These are phyloP conservation scores for Chlorella sp. DNA, from an alignment of 139 green algal genomes.

Conservation along the genomic window DNA sequence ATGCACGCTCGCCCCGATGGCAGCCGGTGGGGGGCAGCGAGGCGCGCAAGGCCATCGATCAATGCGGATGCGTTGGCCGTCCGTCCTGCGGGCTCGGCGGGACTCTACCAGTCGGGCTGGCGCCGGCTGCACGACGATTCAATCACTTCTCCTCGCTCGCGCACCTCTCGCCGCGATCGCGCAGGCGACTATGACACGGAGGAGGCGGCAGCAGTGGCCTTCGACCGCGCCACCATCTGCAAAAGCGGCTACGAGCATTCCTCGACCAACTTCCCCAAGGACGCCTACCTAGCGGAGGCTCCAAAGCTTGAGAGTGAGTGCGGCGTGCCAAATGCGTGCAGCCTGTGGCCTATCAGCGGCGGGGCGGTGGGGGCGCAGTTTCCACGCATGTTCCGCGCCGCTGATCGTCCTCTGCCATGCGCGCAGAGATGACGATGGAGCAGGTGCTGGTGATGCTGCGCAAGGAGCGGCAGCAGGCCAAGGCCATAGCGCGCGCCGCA, in stretches of 20 bases:
- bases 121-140: not conserved
- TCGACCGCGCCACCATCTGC: not conserved
- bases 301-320: not conserved
- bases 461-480: not conserved
- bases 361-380: not conserved
- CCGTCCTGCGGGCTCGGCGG: too few relatives aligned
- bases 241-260: not conserved
- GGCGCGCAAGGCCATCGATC: not conserved
- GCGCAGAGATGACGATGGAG: constrained; percentile 6
- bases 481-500: not conserved
- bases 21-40: not conserved
- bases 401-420: not conserved
- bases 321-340: not conserved
- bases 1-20: not conserved
- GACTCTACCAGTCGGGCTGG: too few relatives aligned
- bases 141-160: not conserved
- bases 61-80: not conserved
- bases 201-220: constrained; percentile 3
- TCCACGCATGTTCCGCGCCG: too few relatives aligned
- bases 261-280: constrained; percentile 1
- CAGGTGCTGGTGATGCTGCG: constrained; percentile 1
- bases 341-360: not conserved
- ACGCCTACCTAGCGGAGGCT: not conserved
- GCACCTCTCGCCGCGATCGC: not conserved
- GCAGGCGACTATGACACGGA: not conserved